Conservation (phyloP, 768 basidiomycete genomes). For the Lactarius hatsudake region DNA sequence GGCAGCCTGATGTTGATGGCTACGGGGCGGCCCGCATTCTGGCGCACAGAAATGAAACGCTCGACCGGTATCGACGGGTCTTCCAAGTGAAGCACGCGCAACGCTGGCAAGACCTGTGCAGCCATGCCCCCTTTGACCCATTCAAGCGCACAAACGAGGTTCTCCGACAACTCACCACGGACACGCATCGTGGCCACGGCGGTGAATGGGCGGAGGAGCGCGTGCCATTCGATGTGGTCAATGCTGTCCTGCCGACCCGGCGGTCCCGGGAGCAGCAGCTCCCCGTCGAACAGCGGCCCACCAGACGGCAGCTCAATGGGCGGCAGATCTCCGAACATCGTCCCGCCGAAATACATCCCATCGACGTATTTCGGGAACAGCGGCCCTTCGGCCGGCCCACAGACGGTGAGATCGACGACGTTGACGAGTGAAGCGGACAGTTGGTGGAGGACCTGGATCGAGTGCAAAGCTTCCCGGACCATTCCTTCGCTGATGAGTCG, state of each 20-base stretch:
- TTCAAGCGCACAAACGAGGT: neutral
- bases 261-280: neutral
- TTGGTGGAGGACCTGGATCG: neutral
- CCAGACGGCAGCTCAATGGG: neutral
- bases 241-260: neutral
- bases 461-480: neutral
- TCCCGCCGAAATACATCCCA: too few relatives aligned
- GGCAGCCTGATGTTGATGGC: neutral
- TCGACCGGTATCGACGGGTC: neutral
- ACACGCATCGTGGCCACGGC: neutral
- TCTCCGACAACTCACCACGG: neutral
- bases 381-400: neutral
- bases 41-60: neutral
- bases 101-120: neutral
- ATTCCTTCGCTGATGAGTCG: neutral
- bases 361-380: too few relatives aligned
- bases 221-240: neutral
- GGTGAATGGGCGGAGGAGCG: neutral
- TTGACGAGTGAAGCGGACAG: neutral
- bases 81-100: neutral
- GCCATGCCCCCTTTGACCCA: neutral
- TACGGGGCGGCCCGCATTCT: neutral
- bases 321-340: neutral
- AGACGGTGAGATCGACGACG: neutral
- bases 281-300: neutral